phyloP scores from a whole-genome alignment of 1,139 yeast species.

The Taphrina sp. region DNA sequence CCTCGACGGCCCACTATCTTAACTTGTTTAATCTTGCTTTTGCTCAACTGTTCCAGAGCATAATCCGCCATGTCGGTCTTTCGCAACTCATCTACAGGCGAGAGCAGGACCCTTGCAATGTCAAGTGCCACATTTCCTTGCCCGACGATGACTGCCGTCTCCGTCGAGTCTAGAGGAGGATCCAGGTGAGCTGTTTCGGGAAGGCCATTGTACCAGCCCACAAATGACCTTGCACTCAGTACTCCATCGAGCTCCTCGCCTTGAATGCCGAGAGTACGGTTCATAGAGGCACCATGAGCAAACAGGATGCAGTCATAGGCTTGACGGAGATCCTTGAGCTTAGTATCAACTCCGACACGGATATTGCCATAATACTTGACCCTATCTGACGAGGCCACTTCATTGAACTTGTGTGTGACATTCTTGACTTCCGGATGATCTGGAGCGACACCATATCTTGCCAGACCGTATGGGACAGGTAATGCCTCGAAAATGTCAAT shows the following conservation, averaged over 20 bases:
- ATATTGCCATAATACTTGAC: conserved; percentile 77
- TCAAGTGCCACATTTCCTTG: conserved; percentile 98
- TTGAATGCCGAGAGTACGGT: conserved; percentile 56
- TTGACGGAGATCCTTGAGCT: conserved; percentile 52
- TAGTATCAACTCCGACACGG: conserved; percentile 53
- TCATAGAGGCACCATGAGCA: conserved; percentile 79
- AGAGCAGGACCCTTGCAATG: conserved; percentile 73
- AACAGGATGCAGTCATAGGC: conserved; percentile 71
- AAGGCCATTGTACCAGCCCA: conserved; percentile 94
- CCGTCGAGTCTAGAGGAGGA: conserved; percentile 60
- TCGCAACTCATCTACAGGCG: conserved; percentile 51
- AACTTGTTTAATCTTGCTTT: conserved; percentile 60
- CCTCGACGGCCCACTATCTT: conserved; percentile 85
- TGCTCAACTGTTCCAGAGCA: conserved; percentile 57
- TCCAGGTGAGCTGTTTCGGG: conserved; percentile 55
- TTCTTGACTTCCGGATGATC: conserved; percentile 98
- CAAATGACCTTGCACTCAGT: conserved; percentile 80
- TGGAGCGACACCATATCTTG: conserved; percentile 97
- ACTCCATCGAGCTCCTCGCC: conserved; percentile 66
- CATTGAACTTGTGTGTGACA: conserved; percentile 64
- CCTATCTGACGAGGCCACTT: conserved; percentile 53
- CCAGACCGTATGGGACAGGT: conserved; percentile 89
- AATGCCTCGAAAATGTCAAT: conserved; percentile 65
- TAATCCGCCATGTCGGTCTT: conserved; percentile 69
- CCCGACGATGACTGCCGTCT: conserved; percentile 78